Base-by-base conservation (phyloP, 2,329 filamentous ascomycete genomes). In the Diplodia seriata region DNA sequence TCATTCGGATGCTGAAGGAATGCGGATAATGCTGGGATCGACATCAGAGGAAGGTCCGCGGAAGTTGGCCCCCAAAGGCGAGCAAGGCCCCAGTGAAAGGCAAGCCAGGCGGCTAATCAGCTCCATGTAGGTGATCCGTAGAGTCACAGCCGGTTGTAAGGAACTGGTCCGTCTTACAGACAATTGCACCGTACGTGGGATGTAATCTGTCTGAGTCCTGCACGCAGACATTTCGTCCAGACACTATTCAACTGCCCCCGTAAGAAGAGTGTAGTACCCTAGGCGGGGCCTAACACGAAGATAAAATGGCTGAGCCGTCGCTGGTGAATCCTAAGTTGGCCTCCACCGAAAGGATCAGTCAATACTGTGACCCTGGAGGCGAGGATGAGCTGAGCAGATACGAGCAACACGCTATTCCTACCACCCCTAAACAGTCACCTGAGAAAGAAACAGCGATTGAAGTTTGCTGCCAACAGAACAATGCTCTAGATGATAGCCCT, bases 401-500 rank as follows among this genome's bases (percentile, higher is more conserved):
- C 55, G 55, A 59, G 38, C 55, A 29, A 14, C n/a, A 47, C 20
- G 18, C 23, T 26, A 31, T 47, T 43, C 38, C 29, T 47, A 14
- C 3, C 36, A 47, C 23, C 33, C 6, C 31, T 7, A 12, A 14
- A 47, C 9, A 43, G 33, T 6, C 56, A 59, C 36, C 11, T 7
- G 20, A 31, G 20, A 36, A 31, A 15, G 43, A 20, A n/a, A 47
- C 43, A 47, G 43, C 43, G n/a, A 47, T 20, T 47, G 15, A 47
- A 20, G 3, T 47, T 12, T 38, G 36, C 36, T 38, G 36, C 3
- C 36, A 38, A 38, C 9, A 12, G 36, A 38, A 38, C 8, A 12
- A 38, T 38, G 51, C 55, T 59, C 36, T 59, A 57, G 54, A n/a
- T 20, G 36, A 59, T 43, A 59, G 33, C 12, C 38, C 18, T 57